A percentile compares a stretch with the other conserved stretches of the same genome.
Conservation (phyloP, 192 early-diverging fungal genomes). For the Gigaspora rosea region DNA sequence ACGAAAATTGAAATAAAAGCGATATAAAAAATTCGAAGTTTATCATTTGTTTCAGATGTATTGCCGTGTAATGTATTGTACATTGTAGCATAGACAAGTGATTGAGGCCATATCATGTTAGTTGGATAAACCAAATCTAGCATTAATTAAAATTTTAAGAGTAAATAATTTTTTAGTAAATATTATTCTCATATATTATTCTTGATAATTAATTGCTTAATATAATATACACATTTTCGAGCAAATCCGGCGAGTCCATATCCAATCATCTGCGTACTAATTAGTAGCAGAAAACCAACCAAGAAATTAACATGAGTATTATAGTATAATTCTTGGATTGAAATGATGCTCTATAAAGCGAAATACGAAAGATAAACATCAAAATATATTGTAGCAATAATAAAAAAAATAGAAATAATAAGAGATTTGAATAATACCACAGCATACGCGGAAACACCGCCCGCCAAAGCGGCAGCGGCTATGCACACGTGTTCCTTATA, state of each 20-base stretch:
- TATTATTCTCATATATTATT: too few species aligned
- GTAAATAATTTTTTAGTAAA: too few species aligned
- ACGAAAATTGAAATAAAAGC: slow-evolving; percentile 46
- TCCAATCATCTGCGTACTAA: slow-evolving; percentile 65
- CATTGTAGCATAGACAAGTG: slow-evolving; percentile 56
- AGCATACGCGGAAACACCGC: too few species aligned
- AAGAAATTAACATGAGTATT: slow-evolving; percentile 51
- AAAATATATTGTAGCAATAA: too few species aligned
- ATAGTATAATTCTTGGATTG: slow-evolving; percentile 61
- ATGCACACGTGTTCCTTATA: too few species aligned
- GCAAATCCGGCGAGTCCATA: slow-evolving; percentile 64
- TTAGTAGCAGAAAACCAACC: slow-evolving; percentile 53
- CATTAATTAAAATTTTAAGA: too few species aligned
- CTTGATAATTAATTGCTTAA: not conserved
- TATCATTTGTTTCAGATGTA: not conserved
- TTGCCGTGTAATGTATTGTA: slow-evolving; percentile 50
- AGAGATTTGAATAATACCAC: too few species aligned
- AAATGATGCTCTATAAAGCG: slow-evolving; percentile 56
- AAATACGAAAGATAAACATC: too few species aligned
- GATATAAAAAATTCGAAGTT: slow-evolving; percentile 45
- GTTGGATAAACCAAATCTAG: slow-evolving; percentile 14
- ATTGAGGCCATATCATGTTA: slow-evolving; percentile 67
- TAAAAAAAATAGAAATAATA: too few species aligned
- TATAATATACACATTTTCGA: slow-evolving; percentile 40
- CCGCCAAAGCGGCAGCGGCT: too few species aligned